A percentile compares a stretch with the other conserved stretches of the same genome.
Conservation (phyloP, 192 early-diverging fungal genomes). For the Cetraspora pellucida region DNA sequence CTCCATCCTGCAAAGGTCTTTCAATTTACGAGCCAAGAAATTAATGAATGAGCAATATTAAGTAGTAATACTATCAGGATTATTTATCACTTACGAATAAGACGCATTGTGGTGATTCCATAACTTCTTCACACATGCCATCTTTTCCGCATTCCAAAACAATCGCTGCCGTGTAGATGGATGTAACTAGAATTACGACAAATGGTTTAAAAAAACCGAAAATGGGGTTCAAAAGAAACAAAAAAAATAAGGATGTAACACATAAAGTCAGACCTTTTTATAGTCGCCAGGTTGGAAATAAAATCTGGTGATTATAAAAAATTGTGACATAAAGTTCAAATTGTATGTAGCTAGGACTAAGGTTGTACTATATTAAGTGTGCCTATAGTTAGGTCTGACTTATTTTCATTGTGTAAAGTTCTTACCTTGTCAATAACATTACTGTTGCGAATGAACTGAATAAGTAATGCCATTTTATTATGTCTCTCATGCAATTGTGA, state of each 20-base stretch:
- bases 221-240: neutral
- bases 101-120: constrained; percentile 4
- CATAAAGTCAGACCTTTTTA: neutral
- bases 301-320: too few species aligned
- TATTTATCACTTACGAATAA: neutral
- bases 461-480: constrained; percentile 6
- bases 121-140: constrained; percentile 23
- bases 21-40: neutral
- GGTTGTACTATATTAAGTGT: neutral
- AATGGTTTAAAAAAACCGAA: too few species aligned
- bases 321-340: too few species aligned
- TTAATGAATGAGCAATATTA: neutral
- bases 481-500: constrained; percentile 26
- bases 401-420: neutral
- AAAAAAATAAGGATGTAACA: neutral
- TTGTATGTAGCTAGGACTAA: too few species aligned
- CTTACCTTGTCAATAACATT: constrained; percentile 22
- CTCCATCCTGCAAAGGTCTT: neutral
- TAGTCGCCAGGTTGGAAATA: neutral
- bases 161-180: constrained; percentile 10
- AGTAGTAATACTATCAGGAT: neutral
- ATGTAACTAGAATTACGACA: neutral
- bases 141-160: constrained; percentile 34
- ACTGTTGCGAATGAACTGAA: constrained; percentile 27
- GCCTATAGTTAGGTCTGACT: neutral